Evolutionary conservation across 495 filamentous ascomycete species (phyloP), one percentile per base, ranked within the genome.

Genomic region (Thermothielavioides terrestris): DNA sequence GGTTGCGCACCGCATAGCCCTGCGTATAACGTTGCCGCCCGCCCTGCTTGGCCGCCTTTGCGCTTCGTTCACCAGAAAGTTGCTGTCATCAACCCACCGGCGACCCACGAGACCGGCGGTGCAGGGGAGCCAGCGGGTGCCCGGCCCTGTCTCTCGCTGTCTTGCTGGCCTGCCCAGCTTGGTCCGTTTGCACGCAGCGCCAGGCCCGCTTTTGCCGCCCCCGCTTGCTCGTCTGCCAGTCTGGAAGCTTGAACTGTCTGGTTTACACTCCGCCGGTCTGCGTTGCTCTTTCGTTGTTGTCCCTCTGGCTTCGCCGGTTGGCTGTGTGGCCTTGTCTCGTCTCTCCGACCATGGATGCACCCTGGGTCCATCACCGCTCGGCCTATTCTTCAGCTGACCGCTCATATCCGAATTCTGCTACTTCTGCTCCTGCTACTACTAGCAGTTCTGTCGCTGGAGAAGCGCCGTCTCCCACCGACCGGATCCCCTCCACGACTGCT

Each of bases 21-120:
- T 30, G 30, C 47, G 47, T 50, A 35, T 43, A 42, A 41, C 46
- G 17, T 30, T 49, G 44, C 22, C 43, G 3, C 27, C 27, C 28
- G 6, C 23, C 6, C 35, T 30, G 4, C 14, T 20, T 27, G 8
- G 22, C 5, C 46, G 17, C 14, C 27, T 28, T 23, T 18, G n/a
- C 18, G 6, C n/a, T n/a, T n/a, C n/a, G n/a, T n/a, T n/a, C n/a
- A n/a, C n/a, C n/a, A n/a, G n/a, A n/a, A n/a, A n/a, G n/a, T n/a
- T n/a, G n/a, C 6, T 5, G 20, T 9, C 6, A 15, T 18, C 31
- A 1, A n/a, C 25, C 3, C 25, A 39, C 26, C n/a, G 34, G 30
- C 17, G 15, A 40, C 17, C 31, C 22, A 5, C 30, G 31, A 42
- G 30, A 50, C 9, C 35, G 47, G 39, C 38, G 38, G 38, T 50